phyloP scores from a whole-genome alignment of 225 moss, liverwort and hornwort genomes.

The Pseudoscleropodium purum region DNA sequence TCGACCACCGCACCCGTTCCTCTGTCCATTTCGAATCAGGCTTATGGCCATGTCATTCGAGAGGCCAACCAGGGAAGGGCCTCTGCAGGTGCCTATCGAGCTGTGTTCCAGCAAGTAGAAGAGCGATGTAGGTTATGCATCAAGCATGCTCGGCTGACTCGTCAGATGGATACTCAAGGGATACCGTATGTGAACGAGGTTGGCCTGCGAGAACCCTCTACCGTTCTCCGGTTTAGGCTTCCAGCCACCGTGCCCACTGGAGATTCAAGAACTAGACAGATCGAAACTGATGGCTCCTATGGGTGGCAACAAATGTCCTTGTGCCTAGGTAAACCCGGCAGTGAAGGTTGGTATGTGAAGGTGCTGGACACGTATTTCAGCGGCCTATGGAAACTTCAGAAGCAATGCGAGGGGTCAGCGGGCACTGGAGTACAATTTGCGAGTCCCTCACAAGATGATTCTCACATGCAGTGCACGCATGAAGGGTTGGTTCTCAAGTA shows the following conservation, averaged over 20 bases:
- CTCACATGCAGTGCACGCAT: conserved; percentile 81
- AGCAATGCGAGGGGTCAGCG: conserved; percentile 32
- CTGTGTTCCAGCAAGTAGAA: conserved; percentile 83
- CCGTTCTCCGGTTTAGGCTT: conserved; percentile 75
- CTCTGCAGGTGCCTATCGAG: conserved; percentile 76
- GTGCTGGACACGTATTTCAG: conserved; percentile 73
- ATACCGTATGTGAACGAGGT: conserved; percentile 87
- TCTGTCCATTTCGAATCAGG: conserved; percentile 46
- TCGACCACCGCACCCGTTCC: conserved; percentile 18
- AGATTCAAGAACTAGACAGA: conserved; percentile 43
- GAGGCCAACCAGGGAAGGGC: conserved; percentile 90
- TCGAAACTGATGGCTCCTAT: conserved; percentile 42
- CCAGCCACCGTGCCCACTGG: conserved; percentile 53
- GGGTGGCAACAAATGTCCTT: conserved; percentile 95
- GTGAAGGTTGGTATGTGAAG: conserved; percentile 83
- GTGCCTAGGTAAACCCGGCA: conserved; percentile 77
- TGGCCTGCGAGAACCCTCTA: conserved; percentile 65
- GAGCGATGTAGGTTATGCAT: conserved; percentile 93
- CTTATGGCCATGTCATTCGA: conserved; percentile 56
- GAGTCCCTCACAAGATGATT: conserved; percentile 79
- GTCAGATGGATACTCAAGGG: conserved; percentile 76
- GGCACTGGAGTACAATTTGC: conserved; percentile 63
- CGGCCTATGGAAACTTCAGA: conserved; percentile 76
- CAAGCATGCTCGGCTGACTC: conserved; percentile 73
- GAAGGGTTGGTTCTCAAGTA: conserved; percentile 80